Base-by-base conservation (phyloP, 495 filamentous ascomycete species). In the Penicillium manginii region DNA sequence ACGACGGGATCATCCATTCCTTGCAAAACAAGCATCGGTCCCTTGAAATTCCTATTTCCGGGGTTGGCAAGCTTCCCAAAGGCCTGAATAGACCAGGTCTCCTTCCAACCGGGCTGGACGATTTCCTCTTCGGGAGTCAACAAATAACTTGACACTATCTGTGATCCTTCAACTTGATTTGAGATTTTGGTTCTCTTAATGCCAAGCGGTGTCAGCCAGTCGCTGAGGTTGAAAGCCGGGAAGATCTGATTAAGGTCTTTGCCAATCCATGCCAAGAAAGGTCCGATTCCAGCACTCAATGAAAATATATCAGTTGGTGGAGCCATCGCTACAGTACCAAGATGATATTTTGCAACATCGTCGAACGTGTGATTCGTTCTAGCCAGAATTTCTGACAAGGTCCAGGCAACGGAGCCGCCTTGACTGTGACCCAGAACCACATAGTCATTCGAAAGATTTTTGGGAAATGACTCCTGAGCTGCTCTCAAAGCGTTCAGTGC, bases 351-450 rank as follows among this genome's bases (percentile, higher is more conserved):
- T 6, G 65, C 59, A 12, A 76, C 63, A 22, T 65, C 53, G 2
- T 53, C 51, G 22, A 67, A 73, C 42, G 73, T 64, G 6, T 64
- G 61, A n/a, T 65, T 46, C 8, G 53, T 51, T 32, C 50, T 55
- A 43, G 18, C 58, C 1, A 64, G 58, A 26, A 58, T 58, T 61
- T 81, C 73, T 5, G 80, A 78, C 12, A 73, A 57, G 1, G 63
- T 67, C 80, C 79, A 83, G 5, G 75, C 76, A 4, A 71, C 73
- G 4, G 71, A 69, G n/a, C 78, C 81, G 5, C 80, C 80, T 62
- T 84, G 76, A 35, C 72, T 78, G 52, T 82, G 81, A 5, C 81
- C 81, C 47, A 81, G 65, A 0, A 66, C 63, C 5, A 82, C 77
- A 50, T 78, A 84, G 1, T 69, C 55, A 2, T 54, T 48, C 29